phyloP scores from a whole-genome alignment of 1,139 yeast species.

The Suhomyces bokatorum region DNA sequence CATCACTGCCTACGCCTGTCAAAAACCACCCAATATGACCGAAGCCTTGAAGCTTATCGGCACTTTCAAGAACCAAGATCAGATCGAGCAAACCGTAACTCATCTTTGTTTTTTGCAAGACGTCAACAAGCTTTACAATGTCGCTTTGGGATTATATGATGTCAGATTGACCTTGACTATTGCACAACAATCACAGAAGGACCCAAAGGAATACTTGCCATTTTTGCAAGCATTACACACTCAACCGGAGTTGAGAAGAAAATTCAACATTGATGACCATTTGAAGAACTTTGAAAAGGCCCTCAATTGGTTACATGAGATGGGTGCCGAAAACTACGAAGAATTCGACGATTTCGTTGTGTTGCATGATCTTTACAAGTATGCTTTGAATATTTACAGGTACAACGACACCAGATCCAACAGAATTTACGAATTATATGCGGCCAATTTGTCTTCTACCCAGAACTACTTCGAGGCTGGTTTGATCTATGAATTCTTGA shows the following conservation, averaged over 20 bases:
- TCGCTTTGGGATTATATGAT: constrained; percentile 81
- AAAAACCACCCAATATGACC: constrained; percentile 79
- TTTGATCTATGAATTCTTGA: constrained; percentile 69
- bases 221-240: constrained; percentile 79
- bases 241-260: constrained; percentile 63
- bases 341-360: constrained; percentile 73
- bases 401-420: constrained; percentile 59
- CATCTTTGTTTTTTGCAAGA: constrained; percentile 92
- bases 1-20: constrained; percentile 90
- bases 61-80: constrained; percentile 43
- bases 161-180: constrained; percentile 75
- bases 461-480: constrained; percentile 74
- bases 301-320: constrained; percentile 59
- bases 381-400: constrained; percentile 64
- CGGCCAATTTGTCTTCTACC: constrained; percentile 54
- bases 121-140: constrained; percentile 75
- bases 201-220: constrained; percentile 95
- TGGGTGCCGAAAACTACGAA: constrained; percentile 46
- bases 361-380: constrained; percentile 69
- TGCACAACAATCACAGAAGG: constrained; percentile 96
- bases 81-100: constrained; percentile 64
- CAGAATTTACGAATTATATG: constrained; percentile 59
- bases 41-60: constrained; percentile 71
- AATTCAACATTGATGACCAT: constrained; percentile 78
- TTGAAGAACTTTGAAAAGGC: constrained; percentile 71